Conservation (phyloP, 1,284 basidiomycete genomes). For the Marasmius fiardii region DNA sequence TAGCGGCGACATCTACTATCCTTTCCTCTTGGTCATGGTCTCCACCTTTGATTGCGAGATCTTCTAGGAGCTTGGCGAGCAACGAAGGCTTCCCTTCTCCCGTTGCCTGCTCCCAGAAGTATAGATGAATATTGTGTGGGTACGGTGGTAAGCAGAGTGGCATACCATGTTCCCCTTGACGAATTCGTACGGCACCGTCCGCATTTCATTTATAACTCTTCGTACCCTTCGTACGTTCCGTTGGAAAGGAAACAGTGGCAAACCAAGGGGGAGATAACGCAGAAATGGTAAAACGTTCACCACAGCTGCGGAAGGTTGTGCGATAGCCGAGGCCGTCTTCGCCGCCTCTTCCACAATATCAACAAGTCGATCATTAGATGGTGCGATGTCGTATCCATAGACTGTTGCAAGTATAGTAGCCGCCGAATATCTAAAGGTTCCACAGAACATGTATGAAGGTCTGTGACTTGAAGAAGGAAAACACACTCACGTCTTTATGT, state of each 20-base stretch:
- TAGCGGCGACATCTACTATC: neutral
- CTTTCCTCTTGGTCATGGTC: neutral
- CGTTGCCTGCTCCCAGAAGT: neutral
- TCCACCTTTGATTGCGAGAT: neutral
- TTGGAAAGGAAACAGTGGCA: constrained; percentile 7
- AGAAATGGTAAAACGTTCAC: constrained; percentile 25
- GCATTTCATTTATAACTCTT: neutral
- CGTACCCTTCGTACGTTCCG: neutral
- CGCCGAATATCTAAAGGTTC: neutral
- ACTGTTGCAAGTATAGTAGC: constrained; percentile 1
- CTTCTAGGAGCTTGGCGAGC: neutral
- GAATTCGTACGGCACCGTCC: neutral
- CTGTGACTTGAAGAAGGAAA: neutral
- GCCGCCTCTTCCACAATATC: constrained; percentile 19
- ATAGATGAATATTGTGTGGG: too few relatives aligned
- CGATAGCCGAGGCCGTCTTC: constrained; percentile 8
- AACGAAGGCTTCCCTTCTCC: neutral
- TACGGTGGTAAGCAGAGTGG: neutral
- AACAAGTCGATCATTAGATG: constrained; percentile 19
- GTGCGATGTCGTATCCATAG: constrained; percentile 3
- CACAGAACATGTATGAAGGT: too few relatives aligned
- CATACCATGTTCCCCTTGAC: neutral
- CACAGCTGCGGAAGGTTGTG: constrained; percentile 19
- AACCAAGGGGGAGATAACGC: constrained; percentile 15
- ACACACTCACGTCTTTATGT: constrained; percentile 20